phyloP scores from a whole-genome alignment of 78 protist genomes.

The Chrysochromulina parva region DNA sequence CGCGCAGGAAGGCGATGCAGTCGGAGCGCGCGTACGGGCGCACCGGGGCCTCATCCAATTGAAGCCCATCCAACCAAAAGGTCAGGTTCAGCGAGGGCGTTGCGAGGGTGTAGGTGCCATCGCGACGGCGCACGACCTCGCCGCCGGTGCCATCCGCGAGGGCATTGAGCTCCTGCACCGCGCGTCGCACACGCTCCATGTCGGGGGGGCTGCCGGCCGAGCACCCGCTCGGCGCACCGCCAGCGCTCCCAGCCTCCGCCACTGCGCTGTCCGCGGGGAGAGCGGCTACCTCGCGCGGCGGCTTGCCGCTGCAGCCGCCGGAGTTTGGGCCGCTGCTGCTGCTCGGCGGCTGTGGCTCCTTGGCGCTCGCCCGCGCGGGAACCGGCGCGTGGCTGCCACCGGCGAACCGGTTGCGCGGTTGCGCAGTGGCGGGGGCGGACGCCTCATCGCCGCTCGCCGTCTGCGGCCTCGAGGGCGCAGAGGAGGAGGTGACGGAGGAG shows the following conservation, averaged over 20 bases:
- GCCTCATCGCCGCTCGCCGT: no score
- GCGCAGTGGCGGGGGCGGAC: not conserved
- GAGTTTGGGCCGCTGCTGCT: no score
- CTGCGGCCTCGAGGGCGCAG: no score
- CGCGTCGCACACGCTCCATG: not conserved
- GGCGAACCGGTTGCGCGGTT: not conserved
- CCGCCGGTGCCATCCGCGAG: not conserved
- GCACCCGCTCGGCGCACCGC: not conserved
- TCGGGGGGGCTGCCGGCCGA: not conserved
- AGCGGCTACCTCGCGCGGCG: no score
- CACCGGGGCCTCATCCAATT: not conserved
- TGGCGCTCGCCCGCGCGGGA: no score
- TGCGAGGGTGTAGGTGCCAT: not conserved
- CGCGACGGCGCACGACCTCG: not conserved
- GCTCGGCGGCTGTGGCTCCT: no score
- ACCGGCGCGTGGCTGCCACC: not conserved
- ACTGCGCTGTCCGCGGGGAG: no score
- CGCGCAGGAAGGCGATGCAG: conserved; percentile 23
- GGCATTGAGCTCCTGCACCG: not conserved
- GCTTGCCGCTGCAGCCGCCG: no score
- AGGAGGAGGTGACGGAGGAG: no score
- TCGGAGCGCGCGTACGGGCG: conserved; percentile 19
- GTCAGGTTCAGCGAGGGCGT: not conserved
- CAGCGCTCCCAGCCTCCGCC: not conserved
- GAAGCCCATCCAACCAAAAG: not conserved